Percentiles rank a stretch among this genome's conserved stretches.
phyloP scores from a whole-genome alignment of 2,329 filamentous ascomycete genomes.

The Sphaerulina populicola region DNA sequence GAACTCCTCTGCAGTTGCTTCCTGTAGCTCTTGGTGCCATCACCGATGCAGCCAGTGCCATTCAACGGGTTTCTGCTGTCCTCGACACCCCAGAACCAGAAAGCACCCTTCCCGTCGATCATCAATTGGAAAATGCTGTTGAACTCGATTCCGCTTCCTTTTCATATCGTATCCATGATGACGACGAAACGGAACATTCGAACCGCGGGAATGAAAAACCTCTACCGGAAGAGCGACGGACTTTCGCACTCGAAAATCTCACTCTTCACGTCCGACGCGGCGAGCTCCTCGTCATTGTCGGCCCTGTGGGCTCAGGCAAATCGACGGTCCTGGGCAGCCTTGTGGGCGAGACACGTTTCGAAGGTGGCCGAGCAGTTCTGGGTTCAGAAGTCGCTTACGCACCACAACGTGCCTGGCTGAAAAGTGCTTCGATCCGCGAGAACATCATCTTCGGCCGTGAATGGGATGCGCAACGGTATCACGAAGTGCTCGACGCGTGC shows the following conservation, averaged over 20 bases:
- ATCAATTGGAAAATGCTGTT: not conserved
- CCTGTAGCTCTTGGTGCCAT: constrained; percentile 6
- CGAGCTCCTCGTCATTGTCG: not conserved
- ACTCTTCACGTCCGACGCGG: not conserved
- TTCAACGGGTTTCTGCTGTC: not conserved
- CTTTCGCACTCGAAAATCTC: not conserved
- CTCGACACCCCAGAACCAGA: not conserved
- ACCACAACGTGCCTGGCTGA: constrained; percentile 81
- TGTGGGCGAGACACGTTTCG: constrained; percentile 4
- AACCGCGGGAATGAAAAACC: not conserved
- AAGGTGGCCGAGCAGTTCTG: constrained; percentile 1
- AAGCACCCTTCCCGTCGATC: not conserved
- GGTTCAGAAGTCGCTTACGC: constrained; percentile 5
- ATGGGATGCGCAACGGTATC: constrained; percentile 65
- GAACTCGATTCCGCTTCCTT: not conserved
- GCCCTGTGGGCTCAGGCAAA: constrained; percentile 8
- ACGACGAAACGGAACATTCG: not conserved
- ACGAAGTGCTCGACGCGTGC: constrained; percentile 62
- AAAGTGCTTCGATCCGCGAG: constrained; percentile 70
- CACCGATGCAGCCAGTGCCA: constrained; percentile 6
- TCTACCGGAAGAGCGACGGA: not conserved
- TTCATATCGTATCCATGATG: not conserved
- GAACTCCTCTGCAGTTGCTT: constrained; percentile 5
- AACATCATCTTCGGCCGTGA: constrained; percentile 77
- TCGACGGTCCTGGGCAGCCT: constrained; percentile 2